These are phyloP conservation scores for Fusarium sp. DNA, from an alignment of 2,329 filamentous ascomycete species.

Conservation along the genomic window DNA sequence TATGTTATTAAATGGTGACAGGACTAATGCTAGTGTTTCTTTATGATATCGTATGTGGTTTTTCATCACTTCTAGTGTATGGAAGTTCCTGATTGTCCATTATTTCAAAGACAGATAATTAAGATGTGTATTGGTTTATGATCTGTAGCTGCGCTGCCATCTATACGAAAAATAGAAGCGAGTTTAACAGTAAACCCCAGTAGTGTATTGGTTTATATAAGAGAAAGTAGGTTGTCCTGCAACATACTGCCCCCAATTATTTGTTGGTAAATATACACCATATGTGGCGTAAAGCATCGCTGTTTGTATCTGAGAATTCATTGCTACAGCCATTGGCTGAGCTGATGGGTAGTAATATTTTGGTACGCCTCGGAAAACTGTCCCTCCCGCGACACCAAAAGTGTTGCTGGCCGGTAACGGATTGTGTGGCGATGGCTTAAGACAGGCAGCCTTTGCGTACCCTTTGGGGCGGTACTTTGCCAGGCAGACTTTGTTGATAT, in stretches of 20 bases:
- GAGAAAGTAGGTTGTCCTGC: no score
- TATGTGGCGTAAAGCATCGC: not conserved
- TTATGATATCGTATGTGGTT: no score
- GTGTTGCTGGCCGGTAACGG: not conserved
- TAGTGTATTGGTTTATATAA: not conserved
- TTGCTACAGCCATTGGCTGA: not conserved
- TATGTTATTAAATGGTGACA: no score
- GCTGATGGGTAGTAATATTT: not conserved
- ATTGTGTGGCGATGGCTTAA: not conserved
- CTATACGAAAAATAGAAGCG: no score
- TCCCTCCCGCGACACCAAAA: not conserved
- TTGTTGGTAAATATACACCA: not conserved
- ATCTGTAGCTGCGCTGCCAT: no score
- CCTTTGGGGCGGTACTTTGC: constrained; percentile 26
- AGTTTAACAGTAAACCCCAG: no score
- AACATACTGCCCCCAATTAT: not conserved
- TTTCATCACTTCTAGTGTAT: no score
- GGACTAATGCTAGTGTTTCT: no score
- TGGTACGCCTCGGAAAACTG: not conserved
- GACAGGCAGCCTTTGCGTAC: constrained; percentile 6
- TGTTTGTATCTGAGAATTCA: not conserved
- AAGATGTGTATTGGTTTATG: no score
- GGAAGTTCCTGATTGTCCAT: no score
- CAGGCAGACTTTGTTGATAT: not conserved
- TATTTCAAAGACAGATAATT: no score